These are phyloP conservation scores for Petasospora fabianii DNA, from an alignment of 1,139 yeast genomes.

Conservation along the genomic window DNA sequence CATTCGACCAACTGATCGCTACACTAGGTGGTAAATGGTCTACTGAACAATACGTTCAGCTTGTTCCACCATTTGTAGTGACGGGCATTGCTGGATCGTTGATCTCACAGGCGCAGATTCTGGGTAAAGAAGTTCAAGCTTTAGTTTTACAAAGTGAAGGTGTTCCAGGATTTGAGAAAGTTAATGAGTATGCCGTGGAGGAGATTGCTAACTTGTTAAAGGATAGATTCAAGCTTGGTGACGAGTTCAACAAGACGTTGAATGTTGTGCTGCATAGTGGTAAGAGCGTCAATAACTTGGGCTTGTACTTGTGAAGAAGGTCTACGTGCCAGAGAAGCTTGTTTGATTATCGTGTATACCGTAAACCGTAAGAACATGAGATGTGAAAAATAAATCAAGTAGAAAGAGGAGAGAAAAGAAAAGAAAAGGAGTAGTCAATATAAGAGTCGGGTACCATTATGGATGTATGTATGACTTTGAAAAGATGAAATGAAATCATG, in stretches of 20 bases:
- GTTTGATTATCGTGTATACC: background rate
- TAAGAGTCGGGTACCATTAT: no score
- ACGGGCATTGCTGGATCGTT: slow-evolving; percentile 50
- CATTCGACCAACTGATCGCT: slow-evolving; percentile 15
- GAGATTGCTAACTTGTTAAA: slow-evolving; percentile 21
- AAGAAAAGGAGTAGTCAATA: background rate
- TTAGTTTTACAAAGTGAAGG: slow-evolving; percentile 52
- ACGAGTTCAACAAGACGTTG: slow-evolving; percentile 10
- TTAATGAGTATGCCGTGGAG: slow-evolving; percentile 26
- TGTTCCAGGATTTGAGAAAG: slow-evolving; percentile 51
- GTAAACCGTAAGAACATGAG: background rate
- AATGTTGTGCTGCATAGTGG: slow-evolving; percentile 12
- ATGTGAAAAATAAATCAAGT: no score
- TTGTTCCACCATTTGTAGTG: slow-evolving; percentile 53
- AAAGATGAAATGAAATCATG: background rate
- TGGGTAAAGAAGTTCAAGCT: slow-evolving; percentile 3
- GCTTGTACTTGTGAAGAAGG: slow-evolving; percentile 19
- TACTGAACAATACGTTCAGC: slow-evolving; percentile 10
- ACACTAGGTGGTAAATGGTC: slow-evolving; percentile 6
- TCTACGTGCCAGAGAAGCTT: background rate
- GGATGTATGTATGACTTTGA: background rate
- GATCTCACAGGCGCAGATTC: slow-evolving; percentile 28
- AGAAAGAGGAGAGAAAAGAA: background rate
- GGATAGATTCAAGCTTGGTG: slow-evolving; percentile 15
- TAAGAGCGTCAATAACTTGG: slow-evolving; percentile 24